Conservation (phyloP, 257 asterid species). For the Nicotiana tabacum region DNA sequence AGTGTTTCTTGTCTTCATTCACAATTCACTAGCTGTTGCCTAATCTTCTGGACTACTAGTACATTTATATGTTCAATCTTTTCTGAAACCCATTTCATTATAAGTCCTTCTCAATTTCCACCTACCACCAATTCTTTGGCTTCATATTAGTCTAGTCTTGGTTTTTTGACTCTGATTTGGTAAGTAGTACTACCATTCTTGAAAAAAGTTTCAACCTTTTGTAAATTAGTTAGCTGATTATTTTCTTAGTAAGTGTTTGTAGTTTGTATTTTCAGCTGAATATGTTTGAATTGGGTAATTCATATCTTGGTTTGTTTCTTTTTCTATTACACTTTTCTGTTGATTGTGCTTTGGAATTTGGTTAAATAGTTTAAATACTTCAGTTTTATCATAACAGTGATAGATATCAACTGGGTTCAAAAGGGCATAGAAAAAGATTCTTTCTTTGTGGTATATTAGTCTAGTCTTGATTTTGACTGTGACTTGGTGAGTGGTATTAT, state of each 20-base stretch:
- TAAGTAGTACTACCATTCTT: not conserved
- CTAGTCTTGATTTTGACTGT: no score
- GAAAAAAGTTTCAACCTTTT: not conserved
- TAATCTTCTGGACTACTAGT: not conserved
- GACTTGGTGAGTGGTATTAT: not conserved
- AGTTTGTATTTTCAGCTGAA: not conserved
- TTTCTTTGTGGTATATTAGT: not conserved
- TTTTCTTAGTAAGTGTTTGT: not conserved
- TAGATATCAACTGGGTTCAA: not conserved
- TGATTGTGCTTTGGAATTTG: not conserved
- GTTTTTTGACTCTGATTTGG: not conserved
- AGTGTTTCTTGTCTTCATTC: not conserved
- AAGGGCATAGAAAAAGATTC: not conserved
- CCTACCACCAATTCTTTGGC: conserved; percentile 14
- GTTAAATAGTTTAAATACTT: not conserved
- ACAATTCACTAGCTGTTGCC: not conserved
- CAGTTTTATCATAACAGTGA: not conserved
- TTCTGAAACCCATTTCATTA: conserved; percentile 5
- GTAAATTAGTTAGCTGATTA: not conserved
- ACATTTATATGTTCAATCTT: not conserved
- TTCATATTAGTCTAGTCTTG: not conserved
- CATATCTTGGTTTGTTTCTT: not conserved
- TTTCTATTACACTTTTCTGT: not conserved
- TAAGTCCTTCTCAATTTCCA: not conserved
- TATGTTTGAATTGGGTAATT: not conserved